Evolutionary conservation across 1,284 basidiomycete genomes (phyloP), one percentile per base, ranked within the genome.

Genomic region (Pseudozyma tsukubaensis): DNA sequence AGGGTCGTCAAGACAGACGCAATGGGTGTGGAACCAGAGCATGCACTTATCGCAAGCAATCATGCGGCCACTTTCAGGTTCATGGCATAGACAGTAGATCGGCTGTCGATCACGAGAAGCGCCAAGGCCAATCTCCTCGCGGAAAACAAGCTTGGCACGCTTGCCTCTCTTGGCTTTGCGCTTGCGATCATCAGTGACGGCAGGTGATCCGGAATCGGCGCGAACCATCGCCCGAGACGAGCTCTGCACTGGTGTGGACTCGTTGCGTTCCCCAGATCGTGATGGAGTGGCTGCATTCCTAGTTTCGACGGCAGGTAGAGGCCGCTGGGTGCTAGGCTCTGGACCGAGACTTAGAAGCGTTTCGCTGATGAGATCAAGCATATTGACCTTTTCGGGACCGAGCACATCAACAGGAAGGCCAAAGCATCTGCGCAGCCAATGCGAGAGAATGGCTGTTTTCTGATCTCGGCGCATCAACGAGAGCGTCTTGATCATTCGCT

Each of bases 21-120:
- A 85, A 21, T 75, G 59, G 18, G 63, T 78, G 68, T 85, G 83
- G 68, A 83, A 85, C 82, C 83, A 84, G 34, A 77, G 76, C 59
- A 72, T 68, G 67, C 83, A 85, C 42, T 81, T 73, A 59, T 84
- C 80, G 68, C 83, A 85, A n/a, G 76, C 72, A 39, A 84, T 78
- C 82, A 84, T 83, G 42, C 72, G 69, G 32, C 71, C 80, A 42
- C 76, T 73, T 44, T 82, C 77, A 10, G 77, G 63, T 51, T 72
- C 59, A n/a, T 74, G 68, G 60, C 83, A 85, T 19, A 83, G 69
- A 69, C 83, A 85, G 63, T 82, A 80, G 51, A 82, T 70, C 9
- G 66, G 65, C 54, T 73, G 71, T 36, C 76, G 61, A 29, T 70
- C 66, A 9, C 57, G 63, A 16, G 62, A 65, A 5, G 63, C 69